These are phyloP conservation scores for Mycena galericulata DNA, from an alignment of 768 basidiomycete genomes.

Conservation along the genomic window DNA sequence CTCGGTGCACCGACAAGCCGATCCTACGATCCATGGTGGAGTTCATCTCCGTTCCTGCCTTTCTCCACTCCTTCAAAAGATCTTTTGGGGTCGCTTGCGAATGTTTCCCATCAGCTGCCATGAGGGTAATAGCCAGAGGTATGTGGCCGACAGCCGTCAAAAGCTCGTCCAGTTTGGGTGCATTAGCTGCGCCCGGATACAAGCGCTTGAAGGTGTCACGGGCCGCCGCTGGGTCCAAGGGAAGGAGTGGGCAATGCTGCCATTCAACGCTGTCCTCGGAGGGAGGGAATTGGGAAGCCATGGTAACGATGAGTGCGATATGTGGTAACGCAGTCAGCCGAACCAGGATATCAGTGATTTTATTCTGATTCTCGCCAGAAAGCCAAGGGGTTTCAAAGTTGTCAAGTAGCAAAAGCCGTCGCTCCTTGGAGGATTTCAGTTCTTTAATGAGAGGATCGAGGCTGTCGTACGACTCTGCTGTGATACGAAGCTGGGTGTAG, in stretches of 20 bases:
- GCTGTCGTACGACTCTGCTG: constrained; percentile 35
- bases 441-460: constrained; percentile 38
- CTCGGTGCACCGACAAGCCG: not conserved
- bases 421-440: constrained; percentile 37
- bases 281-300: constrained; percentile 45
- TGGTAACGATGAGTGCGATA: constrained; percentile 49
- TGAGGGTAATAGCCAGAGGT: constrained; percentile 50
- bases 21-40: constrained; percentile 14
- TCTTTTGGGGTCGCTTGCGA: not conserved
- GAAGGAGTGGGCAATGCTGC: constrained; percentile 28
- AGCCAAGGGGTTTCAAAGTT: constrained; percentile 56
- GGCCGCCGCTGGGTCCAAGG: constrained; percentile 36
- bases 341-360: constrained; percentile 41
- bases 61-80: constrained; percentile 3
- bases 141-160: constrained; percentile 42
- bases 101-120: constrained; percentile 42
- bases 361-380: constrained; percentile 35
- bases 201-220: constrained; percentile 38
- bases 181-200: constrained; percentile 28
- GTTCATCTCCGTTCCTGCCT: constrained; percentile 3
- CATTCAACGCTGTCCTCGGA: constrained; percentile 40
- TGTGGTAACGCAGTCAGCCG: constrained; percentile 39
- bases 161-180: constrained; percentile 26
- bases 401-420: constrained; percentile 49
- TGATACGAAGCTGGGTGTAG: constrained; percentile 36